Evolutionary conservation across 305 asterid species (phyloP).

Genomic region (Nicotiana rustica): DNA sequence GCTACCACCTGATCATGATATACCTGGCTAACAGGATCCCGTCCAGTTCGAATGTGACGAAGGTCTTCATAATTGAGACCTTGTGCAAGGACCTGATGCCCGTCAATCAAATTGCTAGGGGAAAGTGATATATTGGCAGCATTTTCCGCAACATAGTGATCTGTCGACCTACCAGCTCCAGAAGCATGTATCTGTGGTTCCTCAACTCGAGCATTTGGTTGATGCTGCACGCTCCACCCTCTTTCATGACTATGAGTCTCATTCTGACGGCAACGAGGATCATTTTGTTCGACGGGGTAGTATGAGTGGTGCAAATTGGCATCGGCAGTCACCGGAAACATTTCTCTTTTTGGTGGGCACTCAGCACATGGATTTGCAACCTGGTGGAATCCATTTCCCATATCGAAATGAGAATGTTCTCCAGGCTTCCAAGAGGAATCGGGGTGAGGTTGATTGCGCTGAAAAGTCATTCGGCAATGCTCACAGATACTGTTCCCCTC

Average conservation of each 20-base stretch:
- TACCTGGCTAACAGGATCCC: conserved; percentile 64
- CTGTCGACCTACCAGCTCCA: conserved; percentile 65
- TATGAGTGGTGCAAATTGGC: conserved; percentile 61
- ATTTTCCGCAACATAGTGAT: conserved; percentile 62
- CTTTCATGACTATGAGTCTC: conserved; percentile 71
- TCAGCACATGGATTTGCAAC: conserved; percentile 66
- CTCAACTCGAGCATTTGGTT: conserved; percentile 63
- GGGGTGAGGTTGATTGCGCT: conserved; percentile 65
- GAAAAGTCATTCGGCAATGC: conserved; percentile 65
- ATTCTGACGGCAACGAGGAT: conserved; percentile 59
- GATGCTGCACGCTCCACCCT: conserved; percentile 76
- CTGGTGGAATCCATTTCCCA: conserved; percentile 75
- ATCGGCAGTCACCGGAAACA: conserved; percentile 60
- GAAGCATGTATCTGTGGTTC: conserved; percentile 64
- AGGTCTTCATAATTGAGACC: conserved; percentile 72
- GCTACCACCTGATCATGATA: conserved; percentile 69
- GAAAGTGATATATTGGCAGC: conserved; percentile 57
- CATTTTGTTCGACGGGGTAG: conserved; percentile 66
- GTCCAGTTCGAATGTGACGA: conserved; percentile 61
- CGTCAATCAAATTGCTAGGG: conserved; percentile 63
- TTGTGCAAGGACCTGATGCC: conserved; percentile 60
- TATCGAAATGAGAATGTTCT: conserved; percentile 61
- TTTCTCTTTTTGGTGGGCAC: conserved; percentile 75
- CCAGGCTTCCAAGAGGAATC: conserved; percentile 68
- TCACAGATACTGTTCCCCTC: conserved; percentile 76